Conservation (phyloP, 768 basidiomycete genomes). For the Lenzites betulinus region DNA sequence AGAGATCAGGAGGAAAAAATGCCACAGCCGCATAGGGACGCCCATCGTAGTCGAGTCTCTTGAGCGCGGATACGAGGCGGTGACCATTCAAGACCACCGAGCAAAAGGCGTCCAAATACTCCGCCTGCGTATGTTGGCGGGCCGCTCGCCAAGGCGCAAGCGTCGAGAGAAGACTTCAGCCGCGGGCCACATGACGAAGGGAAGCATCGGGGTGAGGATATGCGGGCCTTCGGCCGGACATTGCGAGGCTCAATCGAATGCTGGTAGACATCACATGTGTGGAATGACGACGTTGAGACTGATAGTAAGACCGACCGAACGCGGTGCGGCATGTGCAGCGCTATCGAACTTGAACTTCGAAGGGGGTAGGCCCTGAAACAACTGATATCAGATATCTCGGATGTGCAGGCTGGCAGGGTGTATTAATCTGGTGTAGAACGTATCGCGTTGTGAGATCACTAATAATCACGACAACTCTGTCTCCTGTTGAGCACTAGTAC, state of each 20-base stretch:
- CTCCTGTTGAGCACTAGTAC: too few species aligned
- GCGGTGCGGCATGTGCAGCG: neutral
- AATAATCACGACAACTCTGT: too few species aligned
- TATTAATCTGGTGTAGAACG: too few species aligned
- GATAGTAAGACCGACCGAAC: neutral
- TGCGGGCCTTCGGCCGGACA: neutral
- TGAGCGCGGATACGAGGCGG: too few species aligned
- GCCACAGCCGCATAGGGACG: neutral
- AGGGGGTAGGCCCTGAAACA: too few species aligned
- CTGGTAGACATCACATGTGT: neutral
- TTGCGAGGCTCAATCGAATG: neutral
- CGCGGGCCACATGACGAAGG: constrained; percentile 2
- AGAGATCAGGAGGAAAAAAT: neutral
- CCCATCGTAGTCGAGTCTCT: neutral
- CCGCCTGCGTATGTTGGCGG: neutral
- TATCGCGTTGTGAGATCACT: too few species aligned
- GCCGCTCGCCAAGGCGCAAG: neutral
- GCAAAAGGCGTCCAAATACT: neutral
- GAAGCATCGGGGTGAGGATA: neutral
- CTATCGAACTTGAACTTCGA: neutral
- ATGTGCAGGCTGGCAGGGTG: neutral
- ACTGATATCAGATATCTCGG: too few species aligned
- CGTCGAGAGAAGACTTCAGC: too few species aligned
- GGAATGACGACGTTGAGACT: too few species aligned
- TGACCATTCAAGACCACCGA: neutral